Evolutionary conservation across 1,284 basidiomycete species (phyloP).

Genomic region (Ustilago vetiveriae): DNA sequence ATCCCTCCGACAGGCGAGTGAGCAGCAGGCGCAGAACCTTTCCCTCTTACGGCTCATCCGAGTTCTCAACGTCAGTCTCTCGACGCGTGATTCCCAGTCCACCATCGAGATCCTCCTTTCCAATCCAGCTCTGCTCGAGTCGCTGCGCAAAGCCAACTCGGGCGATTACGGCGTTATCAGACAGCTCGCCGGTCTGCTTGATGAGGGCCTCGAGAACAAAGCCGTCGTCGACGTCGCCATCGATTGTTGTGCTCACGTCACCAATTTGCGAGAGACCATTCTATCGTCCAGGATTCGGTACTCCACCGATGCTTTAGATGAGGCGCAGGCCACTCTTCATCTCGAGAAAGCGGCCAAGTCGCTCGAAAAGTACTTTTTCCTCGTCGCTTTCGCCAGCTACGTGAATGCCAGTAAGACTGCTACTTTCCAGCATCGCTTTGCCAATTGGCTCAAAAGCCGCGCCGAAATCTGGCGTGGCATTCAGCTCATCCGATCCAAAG

Average conservation of each 20-base stretch:
- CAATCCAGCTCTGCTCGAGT: constrained; percentile 58
- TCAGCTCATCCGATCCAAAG: constrained; percentile 49
- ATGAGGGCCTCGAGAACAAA: constrained; percentile 63
- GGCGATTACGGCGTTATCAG: constrained; percentile 64
- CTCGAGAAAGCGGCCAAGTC: constrained; percentile 64
- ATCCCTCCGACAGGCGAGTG: constrained; percentile 61
- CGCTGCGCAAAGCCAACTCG: constrained; percentile 59
- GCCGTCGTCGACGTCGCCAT: constrained; percentile 62
- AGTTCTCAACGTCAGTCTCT: constrained; percentile 80
- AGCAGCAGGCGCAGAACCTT: constrained; percentile 83
- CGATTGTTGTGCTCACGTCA: constrained; percentile 63
- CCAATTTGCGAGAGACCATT: constrained; percentile 64
- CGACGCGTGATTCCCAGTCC: constrained; percentile 48
- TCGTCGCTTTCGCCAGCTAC: constrained; percentile 92
- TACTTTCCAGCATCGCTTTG: constrained; percentile 78
- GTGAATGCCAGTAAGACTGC: constrained; percentile 77
- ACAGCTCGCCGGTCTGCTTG: constrained; percentile 61
- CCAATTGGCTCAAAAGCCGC: constrained; percentile 83
- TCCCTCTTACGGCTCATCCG: constrained; percentile 84
- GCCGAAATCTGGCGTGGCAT: constrained; percentile 85
- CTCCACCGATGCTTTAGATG: constrained; percentile 55
- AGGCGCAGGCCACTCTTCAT: constrained; percentile 42
- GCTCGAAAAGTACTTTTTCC: constrained; percentile 80
- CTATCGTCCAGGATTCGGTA: constrained; percentile 57
- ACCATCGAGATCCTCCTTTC: constrained; percentile 60